Evolutionary conservation across 441 rosid species (phyloP), one percentile per base, ranked within the genome.

Genomic region (Sinapis alba): DNA sequence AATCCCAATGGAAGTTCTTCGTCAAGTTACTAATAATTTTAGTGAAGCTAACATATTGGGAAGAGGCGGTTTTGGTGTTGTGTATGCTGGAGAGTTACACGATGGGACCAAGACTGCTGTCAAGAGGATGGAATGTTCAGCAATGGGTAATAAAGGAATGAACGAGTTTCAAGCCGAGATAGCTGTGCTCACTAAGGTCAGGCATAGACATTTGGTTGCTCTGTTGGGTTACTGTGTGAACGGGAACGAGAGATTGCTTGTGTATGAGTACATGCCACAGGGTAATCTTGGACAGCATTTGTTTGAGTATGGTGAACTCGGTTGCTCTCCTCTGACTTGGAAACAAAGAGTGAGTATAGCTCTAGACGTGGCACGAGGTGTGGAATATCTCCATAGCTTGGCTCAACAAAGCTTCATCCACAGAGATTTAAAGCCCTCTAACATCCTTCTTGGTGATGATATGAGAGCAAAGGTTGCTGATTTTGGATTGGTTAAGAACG

Each of bases 381-480:
- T 94, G 1, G 98, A 94, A 51, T 94, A 94, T 82, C 84, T 94
- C 23, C 97, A 94, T 79, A 84, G 92, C 68, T 80, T 94, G 79
- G 97, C 97, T 51, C 97, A 90, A 24, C 91, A 90, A 69, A 92
- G 97, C 82, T 94, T 92, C 74, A 94, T 94, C 68, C 98, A 94
- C 72, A 80, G 98, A 72, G 98, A 94, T 82, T 72, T 94, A 64
- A 94, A 94, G 54, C 93, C 98, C 12, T 85, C 97, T 3, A 94
- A 94, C 74, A 92, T 94, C 51, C 98, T 94, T 62, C 87, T 94
- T 2, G 94, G 94, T 8, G 91, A 92, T 80, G 98, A 92, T 84
- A 86, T 94, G 97, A 89, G 98, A 54, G 98, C 97, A 3, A 94
- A 94, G 74, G 97, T 92, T 59, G 89, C 97, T 7, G 98, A 94